Base-by-base conservation (phyloP, 139 green algal genomes). In the Ettlia oleoabundans region DNA sequence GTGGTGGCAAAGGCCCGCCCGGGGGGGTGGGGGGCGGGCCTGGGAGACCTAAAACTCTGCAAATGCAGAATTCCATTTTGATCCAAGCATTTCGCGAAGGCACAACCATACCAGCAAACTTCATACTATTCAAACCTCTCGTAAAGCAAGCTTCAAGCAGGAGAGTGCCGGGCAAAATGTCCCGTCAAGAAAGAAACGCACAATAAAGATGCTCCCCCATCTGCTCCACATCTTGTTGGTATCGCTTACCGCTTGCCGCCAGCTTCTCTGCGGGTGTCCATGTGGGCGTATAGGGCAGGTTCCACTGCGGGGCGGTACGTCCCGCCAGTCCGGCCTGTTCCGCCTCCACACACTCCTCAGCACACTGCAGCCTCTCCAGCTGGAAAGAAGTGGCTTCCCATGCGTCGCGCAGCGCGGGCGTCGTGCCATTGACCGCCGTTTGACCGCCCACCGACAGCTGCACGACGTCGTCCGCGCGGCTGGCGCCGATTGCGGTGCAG, bases 341-440 rank as follows among this genome's bases (percentile, higher is more conserved):
- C 38, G 62, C 74, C 22, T 90, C 92, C 19, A 99, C 97, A 38
- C 86, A 94, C 85, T 94, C 92, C 87, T 96, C 93, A 1, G 91
- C 86, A 15, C 70, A 63, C 88, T 96, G 95, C 77, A 97, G 82
- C 21, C 90, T 84, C 90, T 99, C 97, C 70, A 99, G 89, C 51
- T 87, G 84, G 89, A 99, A 99, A 26, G 89, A 89, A 0, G 95
- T 98, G 74, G 94, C 91, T 92, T 99, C 97, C 97, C 97, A 99
- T 22, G 88, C 86, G 78, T 98, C 92, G 47, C 96, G 89, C 82
- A 98, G 88, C 35, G 78, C 86, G 2, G 86, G 78, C 18, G 88
- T 93, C 43, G 73, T 75, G 42, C 88, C 92, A 21, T 4, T 24
- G 1, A 95, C 7, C 69, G 28, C 87, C 6, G 83, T 13, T 51